Percentiles rank a stretch among this genome's conserved stretches.
phyloP scores from a whole-genome alignment of 2,329 filamentous ascomycete species.

The Penicillium sp. region DNA sequence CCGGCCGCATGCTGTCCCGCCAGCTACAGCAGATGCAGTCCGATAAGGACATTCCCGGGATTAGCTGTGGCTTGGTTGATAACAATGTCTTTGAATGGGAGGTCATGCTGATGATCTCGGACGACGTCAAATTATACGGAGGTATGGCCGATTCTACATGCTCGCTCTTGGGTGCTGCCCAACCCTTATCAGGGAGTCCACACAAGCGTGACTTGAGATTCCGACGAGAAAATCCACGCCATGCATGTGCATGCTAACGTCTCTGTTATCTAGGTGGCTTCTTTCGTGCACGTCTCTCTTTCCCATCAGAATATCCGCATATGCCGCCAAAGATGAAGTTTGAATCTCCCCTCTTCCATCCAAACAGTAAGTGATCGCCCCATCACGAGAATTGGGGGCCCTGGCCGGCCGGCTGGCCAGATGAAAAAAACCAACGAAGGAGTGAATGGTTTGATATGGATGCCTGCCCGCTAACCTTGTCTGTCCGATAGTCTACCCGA shows the following conservation, averaged over 20 bases:
- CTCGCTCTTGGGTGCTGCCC: neutral
- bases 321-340: slow-evolving; percentile 88
- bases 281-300: slow-evolving; percentile 80
- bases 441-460: no score
- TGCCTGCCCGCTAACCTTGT: neutral
- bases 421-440: no score
- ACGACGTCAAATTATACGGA: slow-evolving; percentile 90
- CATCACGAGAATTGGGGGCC: neutral
- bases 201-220: no score
- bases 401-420: neutral
- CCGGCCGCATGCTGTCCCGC: slow-evolving; percentile 65
- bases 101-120: slow-evolving; percentile 97
- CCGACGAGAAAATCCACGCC: no score
- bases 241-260: slow-evolving; percentile 1
- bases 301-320: slow-evolving; percentile 81
- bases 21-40: slow-evolving; percentile 94
- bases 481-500: slow-evolving; percentile 65
- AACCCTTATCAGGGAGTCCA: no score
- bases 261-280: slow-evolving; percentile 66
- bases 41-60: slow-evolving; percentile 86
- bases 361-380: slow-evolving; percentile 62
- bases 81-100: slow-evolving; percentile 97
- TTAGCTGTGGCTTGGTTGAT: slow-evolving; percentile 83
- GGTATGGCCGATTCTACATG: slow-evolving; percentile 51
- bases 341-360: slow-evolving; percentile 82